A percentile compares a stretch with the other conserved stretches of the same genome.
Conservation (phyloP, 1,284 basidiomycete species). For the Pascua sp. region DNA sequence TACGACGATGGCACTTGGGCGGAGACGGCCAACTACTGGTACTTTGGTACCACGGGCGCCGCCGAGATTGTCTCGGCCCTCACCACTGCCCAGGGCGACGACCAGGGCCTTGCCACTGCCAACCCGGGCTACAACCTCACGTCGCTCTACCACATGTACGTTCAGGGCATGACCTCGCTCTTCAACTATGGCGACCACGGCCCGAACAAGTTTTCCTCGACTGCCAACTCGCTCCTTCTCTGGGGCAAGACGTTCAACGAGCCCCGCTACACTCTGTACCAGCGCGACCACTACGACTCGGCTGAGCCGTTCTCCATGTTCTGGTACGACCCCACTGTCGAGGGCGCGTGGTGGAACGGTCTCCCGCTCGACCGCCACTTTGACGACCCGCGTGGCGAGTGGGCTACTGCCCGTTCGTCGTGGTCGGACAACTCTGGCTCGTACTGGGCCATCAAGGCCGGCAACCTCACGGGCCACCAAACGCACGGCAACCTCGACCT, state of each 20-base stretch:
- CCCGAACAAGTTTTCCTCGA: constrained; percentile 75
- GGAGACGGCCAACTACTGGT: constrained; percentile 95
- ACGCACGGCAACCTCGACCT: constrained; percentile 90
- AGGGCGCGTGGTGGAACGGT: constrained; percentile 89
- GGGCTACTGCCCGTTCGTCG: constrained; percentile 85
- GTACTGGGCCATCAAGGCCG: constrained; percentile 85
- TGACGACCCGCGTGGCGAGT: constrained; percentile 65
- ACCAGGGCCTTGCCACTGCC: constrained; percentile 62
- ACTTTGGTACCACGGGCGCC: constrained; percentile 87
- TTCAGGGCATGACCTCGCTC: constrained; percentile 74
- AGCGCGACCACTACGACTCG: constrained; percentile 86
- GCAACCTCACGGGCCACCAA: constrained; percentile 71
- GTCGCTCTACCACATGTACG: constrained; percentile 87
- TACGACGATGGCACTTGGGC: constrained; percentile 85
- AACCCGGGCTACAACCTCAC: constrained; percentile 73
- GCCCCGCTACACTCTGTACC: constrained; percentile 78
- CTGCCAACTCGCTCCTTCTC: constrained; percentile 56
- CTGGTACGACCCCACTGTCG: constrained; percentile 83
- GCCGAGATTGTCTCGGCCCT: constrained; percentile 88
- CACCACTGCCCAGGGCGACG: constrained; percentile 76
- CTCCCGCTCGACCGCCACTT: constrained; percentile 79
- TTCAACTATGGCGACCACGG: constrained; percentile 93
- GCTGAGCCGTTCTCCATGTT: constrained; percentile 94
- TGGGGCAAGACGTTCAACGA: constrained; percentile 65
- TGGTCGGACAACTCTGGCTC: constrained; percentile 86